Percentiles rank a stretch among this genome's conserved stretches.
phyloP scores from a whole-genome alignment of 1,284 basidiomycete genomes.

The Schizophyllum amplum region DNA sequence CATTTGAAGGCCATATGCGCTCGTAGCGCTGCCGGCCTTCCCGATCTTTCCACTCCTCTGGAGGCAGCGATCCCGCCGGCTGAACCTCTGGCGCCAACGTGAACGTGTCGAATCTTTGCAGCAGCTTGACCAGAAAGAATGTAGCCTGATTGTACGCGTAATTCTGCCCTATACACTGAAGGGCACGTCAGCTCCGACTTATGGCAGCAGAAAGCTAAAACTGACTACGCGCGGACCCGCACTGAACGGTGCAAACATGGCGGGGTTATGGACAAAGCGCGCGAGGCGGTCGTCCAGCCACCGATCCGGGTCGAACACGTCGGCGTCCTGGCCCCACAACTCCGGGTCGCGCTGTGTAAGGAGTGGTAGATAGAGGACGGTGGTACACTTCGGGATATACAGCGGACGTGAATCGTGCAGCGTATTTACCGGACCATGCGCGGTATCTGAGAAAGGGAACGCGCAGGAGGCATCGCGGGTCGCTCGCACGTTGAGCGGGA shows the following conservation, averaged over 20 bases:
- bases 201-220: constrained; percentile 4
- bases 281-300: constrained; percentile 50
- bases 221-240: constrained; percentile 50
- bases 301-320: constrained; percentile 62
- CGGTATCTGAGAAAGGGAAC: constrained; percentile 25
- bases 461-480: constrained; percentile 37
- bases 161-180: constrained; percentile 63
- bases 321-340: constrained; percentile 62
- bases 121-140: constrained; percentile 56
- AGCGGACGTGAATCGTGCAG: constrained; percentile 38
- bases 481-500: constrained; percentile 59
- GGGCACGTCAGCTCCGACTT: background rate
- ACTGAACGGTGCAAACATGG: constrained; percentile 64
- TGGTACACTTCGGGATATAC: constrained; percentile 53
- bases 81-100: constrained; percentile 52
- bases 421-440: no score
- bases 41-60: constrained; percentile 43
- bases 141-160: constrained; percentile 68
- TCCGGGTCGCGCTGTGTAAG: constrained; percentile 51
- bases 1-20: constrained; percentile 48
- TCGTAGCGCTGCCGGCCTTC: constrained; percentile 48
- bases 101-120: constrained; percentile 57
- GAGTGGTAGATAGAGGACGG: constrained; percentile 48
- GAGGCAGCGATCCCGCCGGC: constrained; percentile 51
- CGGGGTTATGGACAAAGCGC: constrained; percentile 45